phyloP scores from a whole-genome alignment of 2,329 filamentous ascomycete species.

The Fusarium piperis region DNA sequence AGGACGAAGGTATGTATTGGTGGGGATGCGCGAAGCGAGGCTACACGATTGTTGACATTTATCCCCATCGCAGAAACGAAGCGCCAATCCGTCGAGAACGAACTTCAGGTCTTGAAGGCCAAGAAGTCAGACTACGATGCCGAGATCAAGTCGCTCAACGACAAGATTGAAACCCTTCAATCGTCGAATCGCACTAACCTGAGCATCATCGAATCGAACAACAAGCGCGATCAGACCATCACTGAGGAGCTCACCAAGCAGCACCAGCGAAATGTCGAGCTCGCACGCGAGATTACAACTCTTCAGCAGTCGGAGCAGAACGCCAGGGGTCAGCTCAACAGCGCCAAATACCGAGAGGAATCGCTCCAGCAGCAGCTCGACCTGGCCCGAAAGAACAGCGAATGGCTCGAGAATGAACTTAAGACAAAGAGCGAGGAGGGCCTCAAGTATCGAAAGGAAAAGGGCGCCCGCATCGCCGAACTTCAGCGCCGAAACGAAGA shows the following conservation, averaged over 20 bases:
- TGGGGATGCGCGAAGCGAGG: conserved; percentile 1
- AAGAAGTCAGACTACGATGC: conserved; percentile 78
- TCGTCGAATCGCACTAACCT: conserved; percentile 92
- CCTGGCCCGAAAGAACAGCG: conserved; percentile 85
- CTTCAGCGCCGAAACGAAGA: conserved; percentile 92
- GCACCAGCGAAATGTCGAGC: conserved; percentile 85
- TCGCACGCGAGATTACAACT: conserved; percentile 82
- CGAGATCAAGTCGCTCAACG: conserved; percentile 79
- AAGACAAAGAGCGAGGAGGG: conserved; percentile 90
- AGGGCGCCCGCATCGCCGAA: conserved; percentile 87
- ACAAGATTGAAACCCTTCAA: conserved; percentile 87
- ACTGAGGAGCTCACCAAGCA: conserved; percentile 87
- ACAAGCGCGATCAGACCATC: conserved; percentile 84
- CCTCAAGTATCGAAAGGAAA: conserved; percentile 92
- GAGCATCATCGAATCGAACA: conserved; percentile 89
- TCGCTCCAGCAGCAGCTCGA: conserved; percentile 91
- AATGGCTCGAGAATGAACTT: conserved; percentile 92
- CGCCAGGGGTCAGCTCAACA: conserved; percentile 81
- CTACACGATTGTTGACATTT: conserved; percentile 17
- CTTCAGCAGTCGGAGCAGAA: conserved; percentile 87
- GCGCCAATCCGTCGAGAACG: conserved; percentile 79
- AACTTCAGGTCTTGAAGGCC: conserved; percentile 81
- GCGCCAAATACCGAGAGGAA: conserved; percentile 90
- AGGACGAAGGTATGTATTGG: conserved; percentile 75
- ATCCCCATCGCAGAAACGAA: conserved; percentile 70